Conservation (phyloP, 78 protist genomes). For the Dictyostelium intermedium region DNA sequence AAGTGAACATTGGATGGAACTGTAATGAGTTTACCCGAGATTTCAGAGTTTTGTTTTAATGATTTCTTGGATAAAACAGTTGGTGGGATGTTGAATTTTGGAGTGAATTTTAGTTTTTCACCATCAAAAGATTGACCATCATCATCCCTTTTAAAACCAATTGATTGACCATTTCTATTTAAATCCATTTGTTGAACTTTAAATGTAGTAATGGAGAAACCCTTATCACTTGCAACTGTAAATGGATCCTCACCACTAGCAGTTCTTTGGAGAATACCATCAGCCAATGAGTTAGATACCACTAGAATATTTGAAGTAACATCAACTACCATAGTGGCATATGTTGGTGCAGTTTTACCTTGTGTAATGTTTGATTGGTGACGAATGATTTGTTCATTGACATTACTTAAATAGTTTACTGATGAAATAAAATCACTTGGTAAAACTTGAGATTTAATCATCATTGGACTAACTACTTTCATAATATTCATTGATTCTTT, state of each 20-base stretch:
- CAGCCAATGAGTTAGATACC: slow-evolving; percentile 12
- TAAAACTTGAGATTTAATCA: neutral
- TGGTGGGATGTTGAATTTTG: neutral
- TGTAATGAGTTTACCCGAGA: slow-evolving; percentile 8
- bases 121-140: neutral
- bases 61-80: neutral
- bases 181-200: neutral
- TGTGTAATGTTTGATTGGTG: neutral
- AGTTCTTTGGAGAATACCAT: neutral
- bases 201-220: slow-evolving; percentile 49
- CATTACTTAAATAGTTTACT: neutral
- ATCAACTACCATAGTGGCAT: neutral
- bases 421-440: slow-evolving; percentile 20
- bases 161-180: neutral
- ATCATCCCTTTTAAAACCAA: neutral
- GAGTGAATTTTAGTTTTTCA: neutral
- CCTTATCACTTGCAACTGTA: neutral
- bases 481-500: slow-evolving; percentile 2
- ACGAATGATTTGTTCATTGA: neutral
- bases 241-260: slow-evolving; percentile 28
- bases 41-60: neutral
- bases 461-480: neutral
- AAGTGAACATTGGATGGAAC: slow-evolving; percentile 20
- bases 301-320: neutral
- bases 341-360: neutral